Evolutionary conservation across 306 rosid species (phyloP), one percentile per base, ranked within the genome.

Genomic region (Castanea mollissima): DNA sequence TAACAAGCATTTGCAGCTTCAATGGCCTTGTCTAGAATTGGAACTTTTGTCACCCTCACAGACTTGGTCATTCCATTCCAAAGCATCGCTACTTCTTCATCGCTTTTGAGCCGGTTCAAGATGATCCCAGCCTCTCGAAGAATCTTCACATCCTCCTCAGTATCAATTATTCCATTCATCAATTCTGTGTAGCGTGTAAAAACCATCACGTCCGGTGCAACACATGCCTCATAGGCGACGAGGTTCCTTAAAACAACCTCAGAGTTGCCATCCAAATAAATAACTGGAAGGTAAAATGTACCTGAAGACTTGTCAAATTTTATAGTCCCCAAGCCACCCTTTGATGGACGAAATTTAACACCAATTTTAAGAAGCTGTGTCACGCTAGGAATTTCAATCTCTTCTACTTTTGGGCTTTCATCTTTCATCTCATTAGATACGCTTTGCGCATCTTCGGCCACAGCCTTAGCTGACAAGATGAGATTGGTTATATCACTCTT

Each of bases 121-220:
- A 76, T 4, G 54, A 76, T 62, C 73, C 79, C 51, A 0, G 46
- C 51, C 31, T 76, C 60, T 18, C 62, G n/a, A 18, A 76, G 54
- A 27, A 76, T 46, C 32, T 51, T 76, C 73, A 76, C 79, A 29
- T 76, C 79, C 51, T 63, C 79, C 23, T 76, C 51, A 0, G 23
- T 49, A 23, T 76, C 79, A 12, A 64, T 76, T 12, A 76, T 51
- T 19, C 79, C 79, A 10, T 76, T 76, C 63, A 76, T 76, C 35
- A 76, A n/a, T 12, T 64, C 73, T 0, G 73, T 51, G 29, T 63
- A 76, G 21, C 73, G 79, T 29, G 79, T 63, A 8, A 64, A 52
- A 25, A 29, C 4, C 79, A 63, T 62, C 5, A 35, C n/a, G 8
- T 64, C 73, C 0, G 73, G 73, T 19, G 56, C 79, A n/a, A 51